phyloP scores from a whole-genome alignment of 495 filamentous ascomycete species.

The Daldinia vernicosa region DNA sequence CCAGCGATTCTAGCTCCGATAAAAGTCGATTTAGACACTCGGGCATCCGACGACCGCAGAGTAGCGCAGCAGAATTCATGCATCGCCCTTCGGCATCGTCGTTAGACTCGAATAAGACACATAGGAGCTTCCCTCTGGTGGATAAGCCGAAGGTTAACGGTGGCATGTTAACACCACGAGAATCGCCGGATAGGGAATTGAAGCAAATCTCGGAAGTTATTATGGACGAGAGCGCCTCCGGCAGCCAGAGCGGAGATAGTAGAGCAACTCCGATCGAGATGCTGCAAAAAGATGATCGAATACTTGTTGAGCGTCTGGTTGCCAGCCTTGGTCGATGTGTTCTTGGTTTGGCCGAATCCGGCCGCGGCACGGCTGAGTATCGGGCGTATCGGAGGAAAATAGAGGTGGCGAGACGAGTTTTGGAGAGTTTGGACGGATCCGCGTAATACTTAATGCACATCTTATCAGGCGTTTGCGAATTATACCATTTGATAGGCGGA shows the following conservation, averaged over 20 bases:
- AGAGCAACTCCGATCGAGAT: conserved; percentile 53
- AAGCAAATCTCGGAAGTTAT: conserved; percentile 51
- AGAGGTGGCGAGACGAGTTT: conserved; percentile 73
- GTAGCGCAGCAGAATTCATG: conserved; percentile 45
- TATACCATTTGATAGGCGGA: conserved; percentile 38
- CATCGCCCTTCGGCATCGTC: conserved; percentile 62
- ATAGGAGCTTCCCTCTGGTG: conserved; percentile 62
- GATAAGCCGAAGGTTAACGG: conserved; percentile 57
- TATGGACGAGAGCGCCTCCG: conserved; percentile 52
- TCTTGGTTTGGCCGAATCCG: conserved; percentile 69
- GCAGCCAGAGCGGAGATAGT: conserved; percentile 30
- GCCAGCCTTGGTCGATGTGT: conserved; percentile 77
- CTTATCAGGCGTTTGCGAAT: conserved; percentile 35
- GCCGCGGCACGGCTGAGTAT: conserved; percentile 66
- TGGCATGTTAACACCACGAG: conserved; percentile 53
- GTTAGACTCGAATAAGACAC: conserved; percentile 58
- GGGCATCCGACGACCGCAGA: conserved; percentile 51
- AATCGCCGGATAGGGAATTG: conserved; percentile 51
- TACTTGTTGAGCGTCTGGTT: conserved; percentile 78
- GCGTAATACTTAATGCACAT: conserved; percentile 30
- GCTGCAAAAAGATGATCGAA: conserved; percentile 73
- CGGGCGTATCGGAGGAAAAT: conserved; percentile 71
- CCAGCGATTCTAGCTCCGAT: conserved; percentile 46
- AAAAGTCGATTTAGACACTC: conserved; percentile 35
- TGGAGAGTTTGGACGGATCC: conserved; percentile 66